Evolutionary conservation across 2,329 filamentous ascomycete species (phyloP).

Genomic region (Aspergillus awamori): DNA sequence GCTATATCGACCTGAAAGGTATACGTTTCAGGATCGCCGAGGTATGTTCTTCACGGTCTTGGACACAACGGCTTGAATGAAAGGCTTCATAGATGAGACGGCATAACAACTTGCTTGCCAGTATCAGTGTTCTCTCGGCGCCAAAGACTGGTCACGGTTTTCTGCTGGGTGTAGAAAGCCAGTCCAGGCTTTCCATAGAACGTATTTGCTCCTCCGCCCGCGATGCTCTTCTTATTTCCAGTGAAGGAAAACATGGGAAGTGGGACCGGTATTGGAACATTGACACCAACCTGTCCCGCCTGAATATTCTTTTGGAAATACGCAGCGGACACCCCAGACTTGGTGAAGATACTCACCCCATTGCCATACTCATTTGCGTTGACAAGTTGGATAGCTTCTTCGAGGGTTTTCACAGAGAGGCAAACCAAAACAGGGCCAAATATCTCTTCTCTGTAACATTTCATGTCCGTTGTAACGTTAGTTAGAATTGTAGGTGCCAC

Average conservation of each 20-base stretch:
- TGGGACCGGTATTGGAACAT: slow-evolving; percentile 66
- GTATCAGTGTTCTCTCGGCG: slow-evolving; percentile 79
- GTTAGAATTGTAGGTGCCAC: slow-evolving; percentile 67
- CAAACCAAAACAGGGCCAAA: slow-evolving; percentile 69
- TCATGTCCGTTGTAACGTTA: slow-evolving; percentile 67
- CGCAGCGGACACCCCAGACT: slow-evolving; percentile 62
- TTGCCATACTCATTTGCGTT: slow-evolving; percentile 70
- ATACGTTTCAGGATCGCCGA: too few species aligned
- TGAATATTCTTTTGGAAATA: slow-evolving; percentile 68
- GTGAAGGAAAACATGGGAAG: slow-evolving; percentile 67
- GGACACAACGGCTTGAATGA: too few species aligned
- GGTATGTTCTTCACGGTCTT: too few species aligned
- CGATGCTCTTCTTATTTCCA: slow-evolving; percentile 85
- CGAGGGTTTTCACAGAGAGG: slow-evolving; percentile 61
- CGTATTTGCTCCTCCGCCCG: slow-evolving; percentile 86
- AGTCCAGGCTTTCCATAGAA: slow-evolving; percentile 95
- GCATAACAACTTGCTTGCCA: slow-evolving; percentile 87
- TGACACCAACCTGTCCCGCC: slow-evolving; percentile 68
- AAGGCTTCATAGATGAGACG: slow-evolving; percentile 58
- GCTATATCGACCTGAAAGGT: too few species aligned
- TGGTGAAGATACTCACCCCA: slow-evolving; percentile 68
- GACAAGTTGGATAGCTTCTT: slow-evolving; percentile 65
- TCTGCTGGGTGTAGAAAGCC: slow-evolving; percentile 94
- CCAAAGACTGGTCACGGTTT: slow-evolving; percentile 97
- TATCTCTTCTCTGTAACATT: slow-evolving; percentile 68